These are phyloP conservation scores for Nidularia sp. DNA, from an alignment of 768 basidiomycete species.

Conservation along the genomic window DNA sequence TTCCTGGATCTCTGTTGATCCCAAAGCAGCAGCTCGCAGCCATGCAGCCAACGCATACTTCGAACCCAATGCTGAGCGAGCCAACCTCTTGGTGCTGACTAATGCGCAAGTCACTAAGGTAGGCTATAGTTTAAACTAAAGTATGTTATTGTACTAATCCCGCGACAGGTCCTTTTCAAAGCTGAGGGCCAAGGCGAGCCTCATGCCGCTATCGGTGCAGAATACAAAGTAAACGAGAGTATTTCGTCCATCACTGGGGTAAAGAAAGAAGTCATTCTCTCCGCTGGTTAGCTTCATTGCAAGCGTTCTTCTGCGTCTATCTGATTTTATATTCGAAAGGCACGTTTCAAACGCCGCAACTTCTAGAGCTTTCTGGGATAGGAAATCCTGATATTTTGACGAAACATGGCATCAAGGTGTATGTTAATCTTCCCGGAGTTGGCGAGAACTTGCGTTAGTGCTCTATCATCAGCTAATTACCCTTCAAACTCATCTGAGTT, in stretches of 20 bases:
- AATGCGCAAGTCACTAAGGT: conserved; percentile 10
- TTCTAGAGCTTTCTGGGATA: conserved; percentile 15
- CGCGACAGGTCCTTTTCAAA: conserved; percentile 2
- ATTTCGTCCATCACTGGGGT: neutral
- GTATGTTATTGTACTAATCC: neutral
- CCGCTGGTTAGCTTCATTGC: neutral
- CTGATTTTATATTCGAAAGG: neutral
- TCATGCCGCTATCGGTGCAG: neutral
- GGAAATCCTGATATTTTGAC: conserved; percentile 5
- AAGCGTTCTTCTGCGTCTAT: neutral
- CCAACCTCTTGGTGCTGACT: conserved; percentile 18
- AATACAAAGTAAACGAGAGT: neutral
- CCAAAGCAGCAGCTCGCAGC: conserved; percentile 14
- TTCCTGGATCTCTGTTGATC: conserved; percentile 11
- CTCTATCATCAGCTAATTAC: neutral
- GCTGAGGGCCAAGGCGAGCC: neutral
- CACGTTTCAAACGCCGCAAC: conserved; percentile 10
- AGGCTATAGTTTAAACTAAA: neutral
- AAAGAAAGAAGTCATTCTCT: neutral
- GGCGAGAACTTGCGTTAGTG: conserved; percentile 10
- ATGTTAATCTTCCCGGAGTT: conserved; percentile 10
- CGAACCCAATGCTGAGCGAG: conserved; percentile 14
- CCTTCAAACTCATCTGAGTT: neutral
- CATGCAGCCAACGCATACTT: conserved; percentile 21
- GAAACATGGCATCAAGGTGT: conserved; percentile 6